Percentiles rank a stretch among this genome's conserved stretches.
Evolutionary conservation across 805 yeast species (phyloP).

Genomic region (Yarrowia sp.): DNA sequence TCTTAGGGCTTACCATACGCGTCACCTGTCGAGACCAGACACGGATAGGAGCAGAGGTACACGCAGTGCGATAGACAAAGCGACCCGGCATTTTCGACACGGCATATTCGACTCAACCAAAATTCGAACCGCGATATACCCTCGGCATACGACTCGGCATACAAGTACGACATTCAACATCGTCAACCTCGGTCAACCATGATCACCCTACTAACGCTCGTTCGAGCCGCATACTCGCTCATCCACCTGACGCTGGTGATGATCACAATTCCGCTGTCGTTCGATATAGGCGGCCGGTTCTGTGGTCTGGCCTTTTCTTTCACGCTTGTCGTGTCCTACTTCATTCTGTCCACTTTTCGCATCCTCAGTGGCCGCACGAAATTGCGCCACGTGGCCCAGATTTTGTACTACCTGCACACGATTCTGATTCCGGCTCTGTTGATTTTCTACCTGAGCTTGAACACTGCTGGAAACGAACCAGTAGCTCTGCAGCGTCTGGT

Average conservation of each 20-base stretch:
- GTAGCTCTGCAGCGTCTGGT: slow-evolving; percentile 39
- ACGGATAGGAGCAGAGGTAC: too few species aligned
- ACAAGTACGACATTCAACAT: too few species aligned
- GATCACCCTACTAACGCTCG: slow-evolving; percentile 19
- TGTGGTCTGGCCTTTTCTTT: slow-evolving; percentile 86
- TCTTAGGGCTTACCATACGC: slow-evolving; percentile 11
- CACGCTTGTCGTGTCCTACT: slow-evolving; percentile 68
- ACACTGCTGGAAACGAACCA: slow-evolving; percentile 6
- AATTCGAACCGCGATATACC: too few species aligned
- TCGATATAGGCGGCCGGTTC: slow-evolving; percentile 86
- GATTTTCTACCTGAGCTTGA: slow-evolving; percentile 47
- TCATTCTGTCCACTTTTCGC: slow-evolving; percentile 68
- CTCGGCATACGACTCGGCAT: too few species aligned
- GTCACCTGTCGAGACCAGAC: neutral
- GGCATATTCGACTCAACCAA: too few species aligned
- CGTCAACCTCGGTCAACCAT: neutral
- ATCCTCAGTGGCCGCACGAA: slow-evolving; percentile 47
- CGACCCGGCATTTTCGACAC: too few species aligned
- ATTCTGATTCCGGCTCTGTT: slow-evolving; percentile 76
- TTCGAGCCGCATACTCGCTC: slow-evolving; percentile 29
- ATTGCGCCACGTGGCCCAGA: slow-evolving; percentile 38
- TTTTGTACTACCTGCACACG: slow-evolving; percentile 76
- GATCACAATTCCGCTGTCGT: slow-evolving; percentile 85
- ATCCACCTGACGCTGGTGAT: slow-evolving; percentile 67
- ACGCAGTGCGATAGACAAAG: neutral